These are phyloP conservation scores for Monosporascus sp. DNA, from an alignment of 2,329 filamentous ascomycete genomes.

Conservation along the genomic window DNA sequence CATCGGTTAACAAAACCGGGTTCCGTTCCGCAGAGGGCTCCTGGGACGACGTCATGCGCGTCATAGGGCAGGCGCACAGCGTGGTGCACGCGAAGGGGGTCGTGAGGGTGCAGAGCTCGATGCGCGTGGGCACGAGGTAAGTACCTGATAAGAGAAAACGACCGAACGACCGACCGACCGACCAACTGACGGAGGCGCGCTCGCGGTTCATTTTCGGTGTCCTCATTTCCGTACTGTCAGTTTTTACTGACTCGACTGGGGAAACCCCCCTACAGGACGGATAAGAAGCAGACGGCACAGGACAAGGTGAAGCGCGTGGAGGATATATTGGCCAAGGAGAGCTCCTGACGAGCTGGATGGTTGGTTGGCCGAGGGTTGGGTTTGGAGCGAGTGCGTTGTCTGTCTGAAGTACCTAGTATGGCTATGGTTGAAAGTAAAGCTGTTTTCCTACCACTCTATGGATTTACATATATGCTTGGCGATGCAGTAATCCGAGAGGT, in stretches of 20 bases:
- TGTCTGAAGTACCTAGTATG: too few species aligned
- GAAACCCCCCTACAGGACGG: conserved; percentile 50
- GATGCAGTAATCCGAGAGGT: too few species aligned
- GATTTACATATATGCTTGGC: too few species aligned
- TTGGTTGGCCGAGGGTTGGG: too few species aligned
- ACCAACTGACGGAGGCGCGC: too few species aligned
- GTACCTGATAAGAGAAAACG: conserved; percentile 15
- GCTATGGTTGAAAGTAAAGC: too few species aligned
- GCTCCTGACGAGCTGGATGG: background rate
- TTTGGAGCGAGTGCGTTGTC: too few species aligned
- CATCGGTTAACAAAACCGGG: too few species aligned
- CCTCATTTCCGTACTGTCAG: background rate
- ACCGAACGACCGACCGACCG: too few species aligned
- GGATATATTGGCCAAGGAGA: conserved; percentile 37
- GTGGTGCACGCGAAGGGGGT: conserved; percentile 73
- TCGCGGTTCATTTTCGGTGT: too few species aligned
- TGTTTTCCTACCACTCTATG: too few species aligned
- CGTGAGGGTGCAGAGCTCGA: conserved; percentile 79
- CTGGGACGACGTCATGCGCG: conserved; percentile 81
- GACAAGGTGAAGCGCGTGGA: conserved; percentile 69
- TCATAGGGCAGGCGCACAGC: conserved; percentile 81
- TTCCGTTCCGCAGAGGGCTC: conserved; percentile 62
- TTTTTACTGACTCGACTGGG: background rate
- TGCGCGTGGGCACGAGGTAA: conserved; percentile 75
- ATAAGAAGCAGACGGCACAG: conserved; percentile 75